These are phyloP conservation scores for Kwoniella botswanensis DNA, from an alignment of 768 basidiomycete species.

Conservation along the genomic window DNA sequence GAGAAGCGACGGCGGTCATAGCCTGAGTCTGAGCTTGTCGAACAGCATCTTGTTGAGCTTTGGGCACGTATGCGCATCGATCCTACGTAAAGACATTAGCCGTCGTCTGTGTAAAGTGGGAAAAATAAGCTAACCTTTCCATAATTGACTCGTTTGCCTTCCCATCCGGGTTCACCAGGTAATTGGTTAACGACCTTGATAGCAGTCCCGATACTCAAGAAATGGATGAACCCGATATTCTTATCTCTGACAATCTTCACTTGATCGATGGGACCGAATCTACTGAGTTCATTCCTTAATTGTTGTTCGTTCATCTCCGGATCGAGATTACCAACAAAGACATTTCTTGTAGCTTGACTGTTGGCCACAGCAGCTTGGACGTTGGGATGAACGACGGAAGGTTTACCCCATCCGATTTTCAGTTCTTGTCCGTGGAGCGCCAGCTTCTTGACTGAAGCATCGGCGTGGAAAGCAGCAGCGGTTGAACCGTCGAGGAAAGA, in stretches of 20 bases:
- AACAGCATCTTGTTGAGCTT: conserved; percentile 79
- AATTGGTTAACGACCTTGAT: conserved; percentile 96
- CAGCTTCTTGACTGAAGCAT: conserved; percentile 92
- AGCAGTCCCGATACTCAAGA: conserved; percentile 90
- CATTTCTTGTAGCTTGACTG: conserved; percentile 91
- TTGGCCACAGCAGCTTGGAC: conserved; percentile 87
- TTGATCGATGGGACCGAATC: conserved; percentile 96
- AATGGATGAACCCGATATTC: conserved; percentile 99
- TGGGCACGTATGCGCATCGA: conserved; percentile 93
- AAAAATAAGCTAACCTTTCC: conserved; percentile 68
- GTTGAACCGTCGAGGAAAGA: conserved; percentile 94
- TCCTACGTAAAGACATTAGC: no score
- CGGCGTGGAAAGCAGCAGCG: conserved; percentile 95
- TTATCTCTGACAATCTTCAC: conserved; percentile 99
- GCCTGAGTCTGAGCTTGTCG: conserved; percentile 60
- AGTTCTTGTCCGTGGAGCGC: conserved; percentile 92
- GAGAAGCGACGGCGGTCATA: conserved; percentile 50
- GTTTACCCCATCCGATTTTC: conserved; percentile 99
- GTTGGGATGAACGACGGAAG: conserved; percentile 81
- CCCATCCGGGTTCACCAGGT: conserved; percentile 89
- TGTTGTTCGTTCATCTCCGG: conserved; percentile 88
- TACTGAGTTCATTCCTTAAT: conserved; percentile 84
- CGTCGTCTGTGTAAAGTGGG: no score
- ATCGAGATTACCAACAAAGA: conserved; percentile 92
- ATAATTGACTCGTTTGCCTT: conserved; percentile 94